These are phyloP conservation scores for Amanita jacksonii DNA, from an alignment of 768 basidiomycete species.

Conservation along the genomic window DNA sequence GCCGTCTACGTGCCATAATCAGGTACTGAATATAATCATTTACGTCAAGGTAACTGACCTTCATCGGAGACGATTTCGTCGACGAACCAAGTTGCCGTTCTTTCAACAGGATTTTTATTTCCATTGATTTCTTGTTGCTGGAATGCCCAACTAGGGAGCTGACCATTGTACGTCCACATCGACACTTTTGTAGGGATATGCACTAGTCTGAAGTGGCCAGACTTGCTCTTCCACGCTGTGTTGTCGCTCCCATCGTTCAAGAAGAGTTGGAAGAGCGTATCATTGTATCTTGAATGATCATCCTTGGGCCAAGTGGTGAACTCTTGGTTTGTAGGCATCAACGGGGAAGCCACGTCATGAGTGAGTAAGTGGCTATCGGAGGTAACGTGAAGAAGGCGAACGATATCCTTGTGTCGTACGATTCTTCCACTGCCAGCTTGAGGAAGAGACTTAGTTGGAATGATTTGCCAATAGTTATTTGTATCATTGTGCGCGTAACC, in stretches of 20 bases:
- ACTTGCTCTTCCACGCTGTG: conserved; percentile 88
- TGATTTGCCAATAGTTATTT: conserved; percentile 93
- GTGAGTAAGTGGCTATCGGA: conserved; percentile 81
- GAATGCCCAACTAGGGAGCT: conserved; percentile 94
- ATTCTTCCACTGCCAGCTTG: conserved; percentile 89
- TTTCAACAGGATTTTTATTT: conserved; percentile 83
- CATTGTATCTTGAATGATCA: conserved; percentile 69
- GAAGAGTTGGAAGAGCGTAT: conserved; percentile 78
- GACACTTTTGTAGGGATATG: conserved; percentile 87
- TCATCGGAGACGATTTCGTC: conserved; percentile 73
- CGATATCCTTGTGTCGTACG: conserved; percentile 80
- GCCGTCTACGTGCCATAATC: conserved; percentile 27
- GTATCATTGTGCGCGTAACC: conserved; percentile 90
- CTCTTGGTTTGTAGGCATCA: conserved; percentile 97
- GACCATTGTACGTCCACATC: conserved; percentile 84
- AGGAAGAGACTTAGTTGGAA: conserved; percentile 92
- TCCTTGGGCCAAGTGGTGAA: conserved; percentile 89
- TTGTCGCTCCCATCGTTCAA: conserved; percentile 69
- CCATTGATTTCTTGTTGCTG: conserved; percentile 98
- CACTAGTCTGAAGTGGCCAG: conserved; percentile 83
- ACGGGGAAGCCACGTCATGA: conserved; percentile 94
- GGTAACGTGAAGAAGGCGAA: conserved; percentile 83
- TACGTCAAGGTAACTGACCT: conserved; percentile 35
- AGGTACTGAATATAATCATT: not conserved
- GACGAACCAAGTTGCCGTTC: conserved; percentile 80